Evolutionary conservation across 1,284 basidiomycete species (phyloP), one percentile per base, ranked within the genome.

Genomic region (Porodaedalea pini): DNA sequence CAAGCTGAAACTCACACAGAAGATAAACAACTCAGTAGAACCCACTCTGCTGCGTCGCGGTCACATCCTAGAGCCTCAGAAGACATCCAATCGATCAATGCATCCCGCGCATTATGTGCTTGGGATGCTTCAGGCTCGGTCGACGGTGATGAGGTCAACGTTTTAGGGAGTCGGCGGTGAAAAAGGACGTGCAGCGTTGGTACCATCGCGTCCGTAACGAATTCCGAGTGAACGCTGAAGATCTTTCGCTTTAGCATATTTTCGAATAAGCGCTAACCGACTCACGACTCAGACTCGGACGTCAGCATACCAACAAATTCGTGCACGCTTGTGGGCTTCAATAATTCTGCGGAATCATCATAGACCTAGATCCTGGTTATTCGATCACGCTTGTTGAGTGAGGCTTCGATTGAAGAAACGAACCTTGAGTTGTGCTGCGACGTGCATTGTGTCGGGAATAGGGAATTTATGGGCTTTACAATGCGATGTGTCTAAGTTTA

Each of bases 181-280:
- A 82, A 90, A 0, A 90, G 70, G 32, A 87, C 81, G 65, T 91
- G 88, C 0, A 91, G 73, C 0, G 86, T 87, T 0, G 86, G 85
- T 0, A 84, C 79, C 23, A 71, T 63, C 1, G 70, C 60, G 1
- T 77, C 73, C 11, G 68, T 53, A 36, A 79, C 78, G 27, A 70
- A 60, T 51, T 64, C 72, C 58, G 67, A 51, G 15, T 44, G 47
- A 15, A 23, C 13, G 15, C 57, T 59, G 29, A 10, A 4, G 10
- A 43, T 6, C 8, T n/a, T n/a, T 3, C 17, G 36, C 10, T 21
- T 15, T 32, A 23, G 32, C 29, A 25, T 6, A 32, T 10, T 3
- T 25, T 23, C 21, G 11, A 17, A n/a, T 31, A 8, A 41, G 5
- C 3, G 13, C 34, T 11, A 23, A 23, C 8, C 29, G 45, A 76